Conservation (phyloP, 768 basidiomycete genomes). For the Pisolithus albus region DNA sequence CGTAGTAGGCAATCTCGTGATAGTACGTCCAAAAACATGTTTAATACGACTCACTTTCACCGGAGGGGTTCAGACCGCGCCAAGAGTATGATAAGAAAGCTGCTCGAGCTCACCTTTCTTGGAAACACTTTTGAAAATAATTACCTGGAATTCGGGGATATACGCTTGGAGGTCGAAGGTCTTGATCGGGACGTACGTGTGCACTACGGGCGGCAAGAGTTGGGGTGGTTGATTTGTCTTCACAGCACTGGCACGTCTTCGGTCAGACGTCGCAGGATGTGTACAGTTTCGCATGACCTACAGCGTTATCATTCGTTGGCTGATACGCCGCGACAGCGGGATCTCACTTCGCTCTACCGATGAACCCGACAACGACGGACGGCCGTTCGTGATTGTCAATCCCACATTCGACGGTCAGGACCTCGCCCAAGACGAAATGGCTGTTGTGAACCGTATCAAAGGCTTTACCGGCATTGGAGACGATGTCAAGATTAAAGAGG, state of each 20-base stretch:
- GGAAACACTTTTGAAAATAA: conserved; percentile 31
- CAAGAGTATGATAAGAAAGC: conserved; percentile 30
- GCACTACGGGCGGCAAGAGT: not conserved
- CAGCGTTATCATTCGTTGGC: not conserved
- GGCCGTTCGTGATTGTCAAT: conserved; percentile 7
- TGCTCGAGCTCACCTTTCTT: conserved; percentile 35
- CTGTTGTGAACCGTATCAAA: conserved; percentile 26
- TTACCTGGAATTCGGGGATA: conserved; percentile 29
- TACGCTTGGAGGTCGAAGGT: conserved; percentile 22
- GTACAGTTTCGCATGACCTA: not conserved
- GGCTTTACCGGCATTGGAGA: conserved; percentile 15
- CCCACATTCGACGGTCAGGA: conserved; percentile 8
- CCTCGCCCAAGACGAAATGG: conserved; percentile 16
- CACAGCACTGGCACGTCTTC: conserved; percentile 20
- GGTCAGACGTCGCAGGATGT: conserved; percentile 2
- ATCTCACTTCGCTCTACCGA: conserved; percentile 9
- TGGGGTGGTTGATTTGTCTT: not conserved
- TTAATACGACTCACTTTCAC: too few relatives aligned
- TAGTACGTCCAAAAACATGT: too few relatives aligned
- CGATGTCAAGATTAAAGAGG: conserved; percentile 4
- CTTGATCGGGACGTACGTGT: conserved; percentile 20
- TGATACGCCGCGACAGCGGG: not conserved
- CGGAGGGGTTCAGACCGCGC: too few relatives aligned
- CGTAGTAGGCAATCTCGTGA: too few relatives aligned
- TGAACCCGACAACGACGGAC: conserved; percentile 16